Base-by-base conservation (phyloP, 768 basidiomycete genomes). In the Lentinula detonsa region DNA sequence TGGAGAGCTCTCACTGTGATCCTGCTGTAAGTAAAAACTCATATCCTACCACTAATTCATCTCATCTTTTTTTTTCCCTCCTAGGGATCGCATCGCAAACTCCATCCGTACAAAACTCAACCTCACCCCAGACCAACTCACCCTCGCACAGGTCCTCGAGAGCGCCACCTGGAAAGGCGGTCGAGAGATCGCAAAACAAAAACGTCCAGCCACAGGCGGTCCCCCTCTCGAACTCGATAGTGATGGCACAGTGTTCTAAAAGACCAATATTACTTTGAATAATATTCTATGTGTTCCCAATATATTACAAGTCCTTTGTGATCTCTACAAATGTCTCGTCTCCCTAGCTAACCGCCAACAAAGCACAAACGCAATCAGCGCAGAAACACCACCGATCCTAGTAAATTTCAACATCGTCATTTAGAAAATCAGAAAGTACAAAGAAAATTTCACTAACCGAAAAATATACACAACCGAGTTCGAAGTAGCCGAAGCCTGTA, bases 121-220 rank as follows among this genome's bases (percentile, higher is more conserved):
- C 1, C 70, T 90, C 28, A 74, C 75, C 0, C 65, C 71, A 2
- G 75, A 78, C 1, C 76, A 86, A 50, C 79, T 98, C 28, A 81
- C 84, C 0, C 82, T 95, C 7, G 88, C 94, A 0, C 96, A 98
- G 71, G 86, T 98, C 0, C 77, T 99, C 37, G 96, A 98, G 74
- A 87, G 88, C 55, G 95, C 95, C 1, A 98, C 95, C 0, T 99
- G 96, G 96, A 96, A 95, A 69, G 94, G 93, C 1, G 96, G 96
- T 3, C 78, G 96, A 4, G 93, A 96, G 74, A 91, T 98, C 42
- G 96, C 96, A 3, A 90, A 86, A 70, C 72, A 78, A 70, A 86
- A 83, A 70, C 76, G 95, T 4, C 89, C 87, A 0, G 76, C 79
- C 46, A 86, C 84, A 0, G 86, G 90, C 6, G 93, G 93, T 0